Evolutionary conservation across 805 yeast genomes (phyloP), one percentile per base, ranked within the genome.

Genomic region (Zygotorulaspora chibaensis): DNA sequence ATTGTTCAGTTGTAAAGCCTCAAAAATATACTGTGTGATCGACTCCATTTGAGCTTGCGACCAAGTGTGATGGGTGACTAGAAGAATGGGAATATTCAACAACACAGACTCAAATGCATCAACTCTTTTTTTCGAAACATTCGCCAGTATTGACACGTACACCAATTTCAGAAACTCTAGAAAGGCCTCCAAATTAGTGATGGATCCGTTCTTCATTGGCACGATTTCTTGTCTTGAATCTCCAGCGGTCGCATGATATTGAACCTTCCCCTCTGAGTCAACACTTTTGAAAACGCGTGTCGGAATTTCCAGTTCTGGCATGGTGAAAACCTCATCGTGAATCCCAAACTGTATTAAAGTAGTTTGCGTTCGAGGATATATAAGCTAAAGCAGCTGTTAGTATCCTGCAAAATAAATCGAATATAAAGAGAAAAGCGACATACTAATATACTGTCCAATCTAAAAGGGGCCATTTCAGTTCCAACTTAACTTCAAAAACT

Each of bases 261-360:
- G 56, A 52, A 63, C 51, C 58, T 66, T 45, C 25, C 63, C 59
- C 9, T 62, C 57, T 9, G 69, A 59, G n/a, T 43, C 45, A 5
- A 44, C 45, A 51, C 74, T 72, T 42, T 68, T 70, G 62, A 78
- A 85, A 8, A 91, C 95, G 31, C 72, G 72, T 0, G 96, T 81
- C n/a, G 96, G 95, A 25, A 89, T 71, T 46, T 79, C 79, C 52
- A 76, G 77, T 20, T 81, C 77, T 1, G 97, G 95, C 1, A 93
- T 87, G 8, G 84, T 68, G 50, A 87, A 73, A 1, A 61, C 56
- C 33, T 62, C 67, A 55, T 84, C 95, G 23, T 75, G 72, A 23
- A 90, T 70, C 2, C 96, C 96, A 61, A 86, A 81, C 54, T 84
- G 85, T 25, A 87, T 86, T 43, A 83, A 69, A 0, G 97, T 87